Conservation (phyloP, 2,329 filamentous ascomycete genomes). For the Trichoderma arundinaceum region DNA sequence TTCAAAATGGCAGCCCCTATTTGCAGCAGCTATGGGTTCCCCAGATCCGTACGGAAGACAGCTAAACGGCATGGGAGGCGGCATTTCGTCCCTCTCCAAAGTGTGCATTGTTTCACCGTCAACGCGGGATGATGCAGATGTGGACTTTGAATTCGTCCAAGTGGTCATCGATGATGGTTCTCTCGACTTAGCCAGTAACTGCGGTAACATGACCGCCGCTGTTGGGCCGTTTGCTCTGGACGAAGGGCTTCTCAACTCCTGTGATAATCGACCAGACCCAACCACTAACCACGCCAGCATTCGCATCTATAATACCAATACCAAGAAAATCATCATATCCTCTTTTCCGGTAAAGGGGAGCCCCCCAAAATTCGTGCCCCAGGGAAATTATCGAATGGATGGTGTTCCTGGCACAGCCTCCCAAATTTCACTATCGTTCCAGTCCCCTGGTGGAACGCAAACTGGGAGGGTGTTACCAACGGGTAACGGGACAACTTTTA, state of each 20-base stretch:
- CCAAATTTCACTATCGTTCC: neutral
- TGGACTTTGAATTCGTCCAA: conserved; percentile 12
- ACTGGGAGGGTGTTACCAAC: conserved; percentile 1
- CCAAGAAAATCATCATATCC: neutral
- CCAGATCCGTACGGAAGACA: conserved; percentile 19
- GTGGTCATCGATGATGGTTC: conserved; percentile 9
- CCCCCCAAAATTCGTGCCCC: neutral
- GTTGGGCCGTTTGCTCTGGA: conserved; percentile 16
- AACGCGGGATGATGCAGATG: conserved; percentile 1
- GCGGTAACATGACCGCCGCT: conserved; percentile 6
- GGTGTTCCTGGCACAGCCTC: conserved; percentile 15
- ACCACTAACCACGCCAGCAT: neutral
- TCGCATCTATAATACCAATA: conserved; percentile 17
- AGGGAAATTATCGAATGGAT: neutral
- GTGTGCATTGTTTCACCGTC: conserved; percentile 18
- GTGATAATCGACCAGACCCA: neutral
- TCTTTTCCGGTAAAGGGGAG: neutral
- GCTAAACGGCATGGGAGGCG: conserved; percentile 13
- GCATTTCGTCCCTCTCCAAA: conserved; percentile 12
- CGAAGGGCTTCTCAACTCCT: neutral
- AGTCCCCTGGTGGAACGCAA: conserved; percentile 2
- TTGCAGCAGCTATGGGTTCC: conserved; percentile 12
- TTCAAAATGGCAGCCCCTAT: neutral
- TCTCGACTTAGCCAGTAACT: conserved; percentile 10
- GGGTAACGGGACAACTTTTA: neutral